phyloP scores from a whole-genome alignment of 306 rosid genomes.

The Abrus pulchellus region DNA sequence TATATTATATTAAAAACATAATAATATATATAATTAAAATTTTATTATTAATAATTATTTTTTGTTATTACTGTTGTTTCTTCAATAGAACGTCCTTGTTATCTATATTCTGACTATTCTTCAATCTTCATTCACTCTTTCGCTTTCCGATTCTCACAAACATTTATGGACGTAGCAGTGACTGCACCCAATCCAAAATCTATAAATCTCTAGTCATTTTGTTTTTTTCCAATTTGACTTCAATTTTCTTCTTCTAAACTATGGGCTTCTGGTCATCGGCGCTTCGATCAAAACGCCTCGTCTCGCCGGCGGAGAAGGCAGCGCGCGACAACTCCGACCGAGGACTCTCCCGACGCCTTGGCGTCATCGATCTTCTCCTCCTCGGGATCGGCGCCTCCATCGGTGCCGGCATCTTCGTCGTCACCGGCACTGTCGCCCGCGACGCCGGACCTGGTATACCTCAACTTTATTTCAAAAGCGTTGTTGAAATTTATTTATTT shows the following conservation, averaged over 20 bases:
- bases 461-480: not conserved
- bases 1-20: too few relatives aligned
- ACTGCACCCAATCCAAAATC: conserved; percentile 6
- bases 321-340: conserved; percentile 60
- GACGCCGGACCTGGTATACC: conserved; percentile 81
- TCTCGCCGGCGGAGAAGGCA: conserved; percentile 60
- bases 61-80: not conserved
- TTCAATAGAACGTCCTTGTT: not conserved
- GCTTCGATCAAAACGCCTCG: conserved; percentile 67
- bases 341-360: conserved; percentile 88
- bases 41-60: too few relatives aligned
- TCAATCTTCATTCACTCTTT: not conserved
- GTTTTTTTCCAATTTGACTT: conserved; percentile 12
- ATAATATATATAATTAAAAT: too few relatives aligned
- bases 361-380: conserved; percentile 84
- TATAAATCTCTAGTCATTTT: not conserved
- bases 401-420: conserved; percentile 91
- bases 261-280: conserved; percentile 87
- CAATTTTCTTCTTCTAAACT: not conserved
- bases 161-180: not conserved
- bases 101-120: too few relatives aligned
- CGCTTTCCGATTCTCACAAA: not conserved
- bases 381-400: conserved; percentile 95
- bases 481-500: not conserved
- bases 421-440: conserved; percentile 97